Base-by-base conservation (phyloP, 352 stramenopile genomes). In the Phytophthora aleatoria region DNA sequence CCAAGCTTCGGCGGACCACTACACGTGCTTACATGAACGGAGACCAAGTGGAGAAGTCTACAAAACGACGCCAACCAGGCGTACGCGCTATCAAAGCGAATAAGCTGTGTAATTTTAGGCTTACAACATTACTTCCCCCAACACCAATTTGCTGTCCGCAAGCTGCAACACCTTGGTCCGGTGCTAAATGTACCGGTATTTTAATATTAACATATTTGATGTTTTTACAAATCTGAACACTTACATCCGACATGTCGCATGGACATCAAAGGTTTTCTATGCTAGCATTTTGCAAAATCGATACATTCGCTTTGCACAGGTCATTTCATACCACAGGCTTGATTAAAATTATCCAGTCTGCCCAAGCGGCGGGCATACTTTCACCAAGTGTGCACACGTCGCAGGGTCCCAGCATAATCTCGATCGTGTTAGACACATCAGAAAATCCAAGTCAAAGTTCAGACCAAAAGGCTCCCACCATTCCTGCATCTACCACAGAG, bases 351-450 rank as follows among this genome's bases (percentile, higher is more conserved):
- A 39, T 42, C 4, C 58, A 48, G 47, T 57, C 47, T 16, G 27
- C 35, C 12, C 15, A 4, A 1, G 13, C 1, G 6, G 20, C 20
- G 0, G 20, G 0, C 47, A 10, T 51, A 61, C 41, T 27, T 15
- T 39, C 0, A 4, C n/a, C 33, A 49, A 56, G 50, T 67, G 15
- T 50, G 44, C 59, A 61, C 50, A 67, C 59, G 59, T 67, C 59
- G 35, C 59, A 67, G 33, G 12, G 0, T 3, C 31, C 42, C 24
- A 27, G 49, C 51, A 52, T 51, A 47, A 60, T 15, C 11, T 41
- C 1, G 20, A 39, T 44, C 51, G 50, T 38, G 61, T 69, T 69
- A 47, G 52, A 63, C 61, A 64, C 20, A 27, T 5, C 26, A 39
- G 15, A 63, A 69, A 69, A 69, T 69, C 61, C 45, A 53, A 47